phyloP scores from a whole-genome alignment of 2,329 filamentous ascomycete species.

The Colletotrichum caudatum region DNA sequence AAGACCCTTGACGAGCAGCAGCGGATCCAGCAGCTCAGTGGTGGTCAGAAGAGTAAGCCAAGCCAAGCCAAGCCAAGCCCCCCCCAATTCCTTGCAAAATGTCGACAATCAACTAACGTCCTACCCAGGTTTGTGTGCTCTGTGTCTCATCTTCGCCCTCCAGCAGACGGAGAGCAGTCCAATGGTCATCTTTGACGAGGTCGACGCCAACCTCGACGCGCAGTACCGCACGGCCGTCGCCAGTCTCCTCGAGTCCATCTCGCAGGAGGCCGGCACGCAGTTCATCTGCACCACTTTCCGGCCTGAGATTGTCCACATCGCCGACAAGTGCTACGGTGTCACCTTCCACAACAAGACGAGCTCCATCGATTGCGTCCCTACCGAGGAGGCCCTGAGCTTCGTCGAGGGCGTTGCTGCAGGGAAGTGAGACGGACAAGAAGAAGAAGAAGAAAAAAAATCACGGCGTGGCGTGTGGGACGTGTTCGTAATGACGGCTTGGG shows the following conservation, averaged over 20 bases:
- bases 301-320: slow-evolving; percentile 94
- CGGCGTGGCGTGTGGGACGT: background rate
- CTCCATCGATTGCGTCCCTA: slow-evolving; percentile 89
- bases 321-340: slow-evolving; percentile 98
- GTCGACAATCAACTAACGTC: slow-evolving; percentile 41
- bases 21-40: slow-evolving; percentile 95
- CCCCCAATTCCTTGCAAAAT: background rate
- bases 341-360: slow-evolving; percentile 95
- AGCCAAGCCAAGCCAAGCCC: slow-evolving; percentile 54
- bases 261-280: slow-evolving; percentile 74
- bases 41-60: slow-evolving; percentile 92
- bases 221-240: slow-evolving; percentile 98
- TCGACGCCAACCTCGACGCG: slow-evolving; percentile 97
- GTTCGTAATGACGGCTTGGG: slow-evolving; percentile 23
- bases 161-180: slow-evolving; percentile 97
- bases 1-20: slow-evolving; percentile 97
- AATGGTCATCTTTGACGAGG: slow-evolving; percentile 99
- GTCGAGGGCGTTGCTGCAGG: slow-evolving; percentile 80
- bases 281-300: slow-evolving; percentile 99
- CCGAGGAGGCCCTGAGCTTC: slow-evolving; percentile 90
- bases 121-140: slow-evolving; percentile 82
- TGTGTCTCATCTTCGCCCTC: slow-evolving; percentile 99
- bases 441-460: background rate
- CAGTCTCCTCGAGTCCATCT: slow-evolving; percentile 84
- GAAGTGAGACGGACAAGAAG: slow-evolving; percentile 14